Conservation (phyloP, 495 filamentous ascomycete species). For the Penicillium chermesinum region DNA sequence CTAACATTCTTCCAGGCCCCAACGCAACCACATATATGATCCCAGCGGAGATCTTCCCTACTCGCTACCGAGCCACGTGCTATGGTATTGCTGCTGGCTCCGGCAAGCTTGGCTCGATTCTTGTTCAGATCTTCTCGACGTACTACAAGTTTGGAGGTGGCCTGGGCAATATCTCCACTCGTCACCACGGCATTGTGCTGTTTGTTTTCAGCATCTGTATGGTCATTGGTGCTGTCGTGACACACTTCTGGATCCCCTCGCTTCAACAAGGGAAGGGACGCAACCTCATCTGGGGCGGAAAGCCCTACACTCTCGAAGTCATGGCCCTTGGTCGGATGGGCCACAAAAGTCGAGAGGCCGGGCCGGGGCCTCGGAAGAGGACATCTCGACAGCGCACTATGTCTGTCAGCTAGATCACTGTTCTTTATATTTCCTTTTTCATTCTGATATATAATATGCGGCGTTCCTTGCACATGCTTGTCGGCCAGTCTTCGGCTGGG, state of each 20-base stretch:
- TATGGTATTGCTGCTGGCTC: constrained; percentile 51
- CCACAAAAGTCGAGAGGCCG: constrained; percentile 35
- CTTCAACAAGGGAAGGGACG: constrained; percentile 26
- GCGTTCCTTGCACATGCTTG: too few species aligned
- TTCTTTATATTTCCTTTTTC: not conserved
- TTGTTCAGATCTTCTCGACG: constrained; percentile 49
- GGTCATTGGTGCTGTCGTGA: constrained; percentile 41
- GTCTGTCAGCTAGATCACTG: constrained; percentile 10
- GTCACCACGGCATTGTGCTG: constrained; percentile 39
- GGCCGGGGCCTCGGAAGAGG: constrained; percentile 19
- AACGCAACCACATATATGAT: constrained; percentile 61
- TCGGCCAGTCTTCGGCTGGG: too few species aligned
- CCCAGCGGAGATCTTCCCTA: constrained; percentile 57
- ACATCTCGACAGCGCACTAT: constrained; percentile 14
- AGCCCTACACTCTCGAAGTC: constrained; percentile 39
- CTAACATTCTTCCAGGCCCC: constrained; percentile 31
- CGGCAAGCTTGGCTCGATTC: constrained; percentile 55
- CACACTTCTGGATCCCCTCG: constrained; percentile 42
- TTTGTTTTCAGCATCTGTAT: constrained; percentile 45
- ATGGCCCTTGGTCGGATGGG: constrained; percentile 36
- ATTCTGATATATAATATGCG: too few species aligned
- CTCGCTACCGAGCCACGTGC: constrained; percentile 52
- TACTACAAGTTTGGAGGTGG: constrained; percentile 39
- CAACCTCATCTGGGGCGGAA: constrained; percentile 34
- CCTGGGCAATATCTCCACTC: constrained; percentile 26